These are phyloP conservation scores for Lodderomyces jiufengensis DNA, from an alignment of 1,139 yeast species.

Conservation along the genomic window DNA sequence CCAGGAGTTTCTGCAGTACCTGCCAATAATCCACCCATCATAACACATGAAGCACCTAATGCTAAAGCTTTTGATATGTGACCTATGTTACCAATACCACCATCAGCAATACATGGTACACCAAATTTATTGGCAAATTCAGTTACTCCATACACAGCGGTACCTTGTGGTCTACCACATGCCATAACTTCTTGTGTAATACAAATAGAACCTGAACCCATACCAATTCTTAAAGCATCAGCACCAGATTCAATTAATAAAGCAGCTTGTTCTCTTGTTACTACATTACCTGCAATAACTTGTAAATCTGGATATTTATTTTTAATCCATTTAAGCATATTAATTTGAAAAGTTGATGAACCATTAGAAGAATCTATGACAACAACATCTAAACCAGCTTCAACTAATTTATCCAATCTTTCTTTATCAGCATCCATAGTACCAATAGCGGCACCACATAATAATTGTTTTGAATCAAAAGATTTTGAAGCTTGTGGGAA, in stretches of 20 bases:
- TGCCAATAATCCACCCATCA: conserved; percentile 99
- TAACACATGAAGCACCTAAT: conserved; percentile 93
- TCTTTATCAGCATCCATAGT: conserved; percentile 85
- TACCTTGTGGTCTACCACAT: conserved; percentile 99
- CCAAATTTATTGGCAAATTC: conserved; percentile 89
- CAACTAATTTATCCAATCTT: conserved; percentile 81
- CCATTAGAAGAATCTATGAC: conserved; percentile 97
- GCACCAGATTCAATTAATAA: conserved; percentile 93
- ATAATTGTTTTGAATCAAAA: conserved; percentile 85
- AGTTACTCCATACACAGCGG: conserved; percentile 85
- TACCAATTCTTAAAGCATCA: conserved; percentile 97
- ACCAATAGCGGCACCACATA: conserved; percentile 99
- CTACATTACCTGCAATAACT: conserved; percentile 97
- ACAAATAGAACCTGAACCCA: conserved; percentile 99
- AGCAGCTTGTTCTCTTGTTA: conserved; percentile 98
- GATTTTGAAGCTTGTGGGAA: conserved; percentile 96
- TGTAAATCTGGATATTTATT: conserved; percentile 71
- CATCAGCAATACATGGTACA: conserved; percentile 97
- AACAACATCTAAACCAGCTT: conserved; percentile 96
- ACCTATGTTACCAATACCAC: conserved; percentile 99
- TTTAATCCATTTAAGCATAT: conserved; percentile 92
- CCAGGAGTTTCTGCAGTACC: conserved; percentile 99
- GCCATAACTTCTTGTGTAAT: conserved; percentile 99
- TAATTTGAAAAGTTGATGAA: conserved; percentile 89
- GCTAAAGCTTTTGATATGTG: conserved; percentile 97